Evolutionary conservation across 1,284 basidiomycete genomes (phyloP), one percentile per base, ranked within the genome.

Genomic region (Mycosarcoma maydis): DNA sequence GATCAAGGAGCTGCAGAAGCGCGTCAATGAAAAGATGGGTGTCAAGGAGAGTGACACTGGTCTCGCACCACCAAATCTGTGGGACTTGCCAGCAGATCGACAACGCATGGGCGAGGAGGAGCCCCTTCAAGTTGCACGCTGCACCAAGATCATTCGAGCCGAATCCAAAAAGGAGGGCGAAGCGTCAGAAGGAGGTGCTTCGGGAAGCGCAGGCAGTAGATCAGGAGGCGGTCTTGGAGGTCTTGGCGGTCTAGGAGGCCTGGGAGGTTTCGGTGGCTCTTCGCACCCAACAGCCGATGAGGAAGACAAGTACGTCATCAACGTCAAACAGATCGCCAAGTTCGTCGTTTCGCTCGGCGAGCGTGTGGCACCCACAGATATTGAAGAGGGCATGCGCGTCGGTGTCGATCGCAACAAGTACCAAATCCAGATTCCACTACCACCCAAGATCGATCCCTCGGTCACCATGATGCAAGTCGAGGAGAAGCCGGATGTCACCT

Each of bases 401-500:
- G 96, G 69, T 91, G 92, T 67, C 89, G 94, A 71, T 90, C 94
- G 92, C 46, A 94, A 90, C 75, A 98, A 97, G 83, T 99, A 99
- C 83, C 94, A 98, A 83, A 98, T 99, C 72, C 93, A 97, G 84
- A 98, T 99, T 71, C 96, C 96, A n/a, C 84, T 98, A n/a, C 96
- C 96, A 38, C 96, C 96, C 33, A 97, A 96, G 85, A 99, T 99
- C 74, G 96, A 99, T 83, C 94, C 96, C 3, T 96, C 94, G 0
- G 96, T 99, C 4, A 98, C 96, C 14, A 98, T 98, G 95, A 99
- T 99, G 96, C 95, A 98, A 84, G 95, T 98, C 40, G 95, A 98
- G 83, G 95, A 98, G 84, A 95, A 98, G 83, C 95, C 95, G 1
- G 95, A 98, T 78, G 93, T 98, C 44, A 98, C 95, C 3, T 98